A percentile compares a stretch with the other conserved stretches of the same genome.
Evolutionary conservation across 2,329 filamentous ascomycete species (phyloP).

Genomic region (Ophiosphaerella herpotricha): DNA sequence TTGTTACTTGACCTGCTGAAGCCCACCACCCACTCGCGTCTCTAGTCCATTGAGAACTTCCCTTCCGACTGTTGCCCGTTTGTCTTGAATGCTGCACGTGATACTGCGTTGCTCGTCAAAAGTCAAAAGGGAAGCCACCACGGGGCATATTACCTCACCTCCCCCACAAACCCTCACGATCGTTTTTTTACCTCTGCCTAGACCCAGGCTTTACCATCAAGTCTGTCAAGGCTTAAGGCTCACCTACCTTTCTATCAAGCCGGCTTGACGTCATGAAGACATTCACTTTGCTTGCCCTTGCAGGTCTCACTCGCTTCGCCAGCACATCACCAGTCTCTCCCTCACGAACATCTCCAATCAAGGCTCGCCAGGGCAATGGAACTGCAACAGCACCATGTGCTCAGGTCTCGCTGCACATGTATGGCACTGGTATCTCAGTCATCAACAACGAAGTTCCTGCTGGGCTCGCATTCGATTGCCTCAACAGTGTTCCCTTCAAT

Average conservation of each 20-base stretch:
- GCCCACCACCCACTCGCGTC: slow-evolving; percentile 8
- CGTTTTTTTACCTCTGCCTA: slow-evolving; percentile 7
- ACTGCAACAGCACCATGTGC: slow-evolving; percentile 36
- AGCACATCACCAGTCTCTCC: slow-evolving; percentile 30
- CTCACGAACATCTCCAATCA: slow-evolving; percentile 15
- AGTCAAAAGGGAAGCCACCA: slow-evolving; percentile 7
- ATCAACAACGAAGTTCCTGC: slow-evolving; percentile 44
- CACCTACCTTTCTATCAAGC: slow-evolving; percentile 5
- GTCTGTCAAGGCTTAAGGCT: slow-evolving; percentile 6
- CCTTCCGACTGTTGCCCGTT: slow-evolving; percentile 2
- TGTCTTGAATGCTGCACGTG: slow-evolving; percentile 5
- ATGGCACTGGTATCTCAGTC: slow-evolving; percentile 17
- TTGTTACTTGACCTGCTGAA: neutral
- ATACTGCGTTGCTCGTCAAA: slow-evolving; percentile 14
- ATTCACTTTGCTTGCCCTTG: slow-evolving; percentile 23
- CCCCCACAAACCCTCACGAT: slow-evolving; percentile 2
- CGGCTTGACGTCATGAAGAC: slow-evolving; percentile 27
- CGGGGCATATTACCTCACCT: slow-evolving; percentile 4
- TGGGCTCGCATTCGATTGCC: slow-evolving; percentile 51
- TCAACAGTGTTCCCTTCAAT: slow-evolving; percentile 52
- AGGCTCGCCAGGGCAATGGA: slow-evolving; percentile 28
- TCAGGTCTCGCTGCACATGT: slow-evolving; percentile 38
- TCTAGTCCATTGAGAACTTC: neutral
- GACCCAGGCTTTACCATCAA: neutral
- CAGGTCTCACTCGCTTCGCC: slow-evolving; percentile 25